Evolutionary conservation across 495 filamentous ascomycete genomes (phyloP).

Genomic region (Geoglossum glabrum): DNA sequence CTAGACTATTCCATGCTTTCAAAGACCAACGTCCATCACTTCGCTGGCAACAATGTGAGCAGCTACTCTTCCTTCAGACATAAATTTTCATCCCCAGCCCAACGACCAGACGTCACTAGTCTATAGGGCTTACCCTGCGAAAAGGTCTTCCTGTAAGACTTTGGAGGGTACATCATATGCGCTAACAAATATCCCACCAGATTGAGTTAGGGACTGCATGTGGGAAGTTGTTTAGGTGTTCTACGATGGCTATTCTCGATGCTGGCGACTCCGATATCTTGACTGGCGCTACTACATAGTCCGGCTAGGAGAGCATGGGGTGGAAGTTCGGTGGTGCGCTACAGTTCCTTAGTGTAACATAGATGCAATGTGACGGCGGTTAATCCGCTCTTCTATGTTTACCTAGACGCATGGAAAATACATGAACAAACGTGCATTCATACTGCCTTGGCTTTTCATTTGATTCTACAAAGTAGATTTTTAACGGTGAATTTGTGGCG

Average conservation of each 20-base stretch:
- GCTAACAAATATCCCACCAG: slow-evolving; percentile 30
- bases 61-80: slow-evolving; percentile 3
- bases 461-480: background rate
- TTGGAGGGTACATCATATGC: slow-evolving; percentile 58
- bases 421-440: background rate
- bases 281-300: slow-evolving; percentile 40
- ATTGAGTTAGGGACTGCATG: slow-evolving; percentile 91
- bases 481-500: background rate
- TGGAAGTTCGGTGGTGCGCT: background rate
- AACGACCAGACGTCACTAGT: slow-evolving; percentile 10
- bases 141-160: slow-evolving; percentile 48
- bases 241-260: slow-evolving; percentile 86
- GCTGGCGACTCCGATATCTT: slow-evolving; percentile 98
- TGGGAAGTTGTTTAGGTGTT: slow-evolving; percentile 79
- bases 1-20: slow-evolving; percentile 67
- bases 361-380: background rate
- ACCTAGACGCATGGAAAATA: background rate
- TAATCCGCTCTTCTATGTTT: background rate
- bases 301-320: background rate
- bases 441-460: background rate
- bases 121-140: slow-evolving; percentile 41
- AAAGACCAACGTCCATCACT: slow-evolving; percentile 91
- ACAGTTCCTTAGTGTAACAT: background rate
- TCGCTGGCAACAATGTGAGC: slow-evolving; percentile 91
- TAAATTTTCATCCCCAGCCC: slow-evolving; percentile 11